Evolutionary conservation across 2,329 filamentous ascomycete species (phyloP).

Genomic region (Podosphaera aphanis): DNA sequence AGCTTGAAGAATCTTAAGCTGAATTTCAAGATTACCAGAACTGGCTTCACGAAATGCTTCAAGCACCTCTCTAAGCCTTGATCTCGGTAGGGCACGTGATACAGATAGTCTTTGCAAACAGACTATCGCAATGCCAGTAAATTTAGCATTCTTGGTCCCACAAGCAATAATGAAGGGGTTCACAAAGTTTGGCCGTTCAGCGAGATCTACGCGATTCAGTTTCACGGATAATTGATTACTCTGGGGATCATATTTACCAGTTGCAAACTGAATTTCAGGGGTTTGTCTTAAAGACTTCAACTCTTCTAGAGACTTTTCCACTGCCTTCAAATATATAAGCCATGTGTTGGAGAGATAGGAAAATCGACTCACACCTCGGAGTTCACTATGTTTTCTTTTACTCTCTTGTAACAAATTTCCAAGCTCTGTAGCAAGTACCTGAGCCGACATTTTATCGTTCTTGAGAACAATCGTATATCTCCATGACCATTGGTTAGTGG

Average conservation of each 20-base stretch:
- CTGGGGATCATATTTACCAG: constrained; percentile 11
- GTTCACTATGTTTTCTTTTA: constrained; percentile 78
- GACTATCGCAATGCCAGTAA: constrained; percentile 66
- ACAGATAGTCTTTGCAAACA: constrained; percentile 79
- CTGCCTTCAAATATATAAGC: constrained; percentile 32
- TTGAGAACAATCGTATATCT: constrained; percentile 3
- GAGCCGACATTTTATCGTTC: constrained; percentile 48
- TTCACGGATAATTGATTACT: neutral
- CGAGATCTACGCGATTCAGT: constrained; percentile 38
- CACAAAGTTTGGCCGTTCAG: constrained; percentile 59
- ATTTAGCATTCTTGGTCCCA: constrained; percentile 69
- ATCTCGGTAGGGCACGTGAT: constrained; percentile 52
- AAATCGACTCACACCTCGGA: constrained; percentile 42
- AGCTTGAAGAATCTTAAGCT: constrained; percentile 86
- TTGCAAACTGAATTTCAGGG: constrained; percentile 36
- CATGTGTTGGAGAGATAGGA: neutral
- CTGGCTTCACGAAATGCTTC: constrained; percentile 72
- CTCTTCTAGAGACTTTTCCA: constrained; percentile 81
- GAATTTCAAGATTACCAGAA: constrained; percentile 62
- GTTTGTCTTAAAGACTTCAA: constrained; percentile 52
- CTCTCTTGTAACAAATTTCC: constrained; percentile 84
- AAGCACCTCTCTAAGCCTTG: constrained; percentile 63
- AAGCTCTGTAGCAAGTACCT: constrained; percentile 72
- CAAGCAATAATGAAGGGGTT: constrained; percentile 90
- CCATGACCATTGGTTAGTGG: constrained; percentile 5